Conservation (phyloP, 164 flowering plant genomes). For the Houttuynia cordata region DNA sequence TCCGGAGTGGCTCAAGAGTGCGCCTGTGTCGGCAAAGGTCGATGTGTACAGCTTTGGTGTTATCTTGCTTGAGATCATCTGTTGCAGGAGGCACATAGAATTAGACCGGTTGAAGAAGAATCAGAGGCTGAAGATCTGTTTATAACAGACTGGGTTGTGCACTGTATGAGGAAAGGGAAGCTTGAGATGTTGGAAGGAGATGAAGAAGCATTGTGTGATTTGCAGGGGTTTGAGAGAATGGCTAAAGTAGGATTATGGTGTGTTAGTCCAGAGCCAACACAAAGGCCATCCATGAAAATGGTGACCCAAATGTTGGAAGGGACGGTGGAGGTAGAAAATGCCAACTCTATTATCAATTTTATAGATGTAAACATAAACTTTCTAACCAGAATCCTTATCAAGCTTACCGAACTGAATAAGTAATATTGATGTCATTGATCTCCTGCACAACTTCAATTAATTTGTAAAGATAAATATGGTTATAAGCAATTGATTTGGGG, state of each 20-base stretch:
- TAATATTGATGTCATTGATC: too few species aligned
- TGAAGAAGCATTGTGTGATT: slow-evolving; percentile 7
- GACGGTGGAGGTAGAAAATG: slow-evolving; percentile 13
- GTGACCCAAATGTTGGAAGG: slow-evolving; percentile 39
- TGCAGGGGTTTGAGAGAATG: slow-evolving; percentile 17
- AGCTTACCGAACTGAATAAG: too few species aligned
- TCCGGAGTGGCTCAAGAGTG: slow-evolving; percentile 16
- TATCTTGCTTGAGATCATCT: slow-evolving; percentile 18
- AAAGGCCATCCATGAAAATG: slow-evolving; percentile 32
- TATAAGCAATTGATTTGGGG: too few species aligned
- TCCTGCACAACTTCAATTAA: too few species aligned
- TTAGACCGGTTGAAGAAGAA: slow-evolving; percentile 3
- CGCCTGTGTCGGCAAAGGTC: slow-evolving; percentile 14
- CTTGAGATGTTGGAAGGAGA: slow-evolving; percentile 8
- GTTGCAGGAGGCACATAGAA: slow-evolving; percentile 13
- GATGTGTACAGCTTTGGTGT: slow-evolving; percentile 21
- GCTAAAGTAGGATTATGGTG: slow-evolving; percentile 36
- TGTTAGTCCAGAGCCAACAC: slow-evolving; percentile 27
- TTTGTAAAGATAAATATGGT: too few species aligned
- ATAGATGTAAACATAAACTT: too few species aligned
- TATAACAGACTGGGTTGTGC: slow-evolving; percentile 14
- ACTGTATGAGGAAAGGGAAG: slow-evolving; percentile 7
- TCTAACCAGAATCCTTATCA: too few species aligned
- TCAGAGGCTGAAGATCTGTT: not conserved
- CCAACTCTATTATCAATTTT: slow-evolving; percentile 10